Evolutionary conservation across 2,329 filamentous ascomycete genomes (phyloP).

Genomic region (Alternaria sp.): DNA sequence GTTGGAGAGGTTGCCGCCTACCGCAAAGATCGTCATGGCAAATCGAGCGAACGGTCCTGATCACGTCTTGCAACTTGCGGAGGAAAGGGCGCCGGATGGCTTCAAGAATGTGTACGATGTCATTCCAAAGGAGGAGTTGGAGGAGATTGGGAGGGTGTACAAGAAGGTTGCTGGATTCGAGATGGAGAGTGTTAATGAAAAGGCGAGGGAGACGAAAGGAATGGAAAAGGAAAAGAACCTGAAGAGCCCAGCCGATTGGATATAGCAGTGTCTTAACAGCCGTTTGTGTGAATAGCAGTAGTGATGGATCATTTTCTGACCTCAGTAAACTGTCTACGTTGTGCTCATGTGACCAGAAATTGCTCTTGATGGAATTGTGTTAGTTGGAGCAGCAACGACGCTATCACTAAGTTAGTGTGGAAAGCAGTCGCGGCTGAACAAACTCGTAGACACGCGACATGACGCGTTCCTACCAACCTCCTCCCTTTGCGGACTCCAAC

Average conservation of each 20-base stretch:
- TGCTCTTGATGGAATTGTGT: background rate
- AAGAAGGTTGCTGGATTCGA: constrained; percentile 59
- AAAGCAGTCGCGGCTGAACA: background rate
- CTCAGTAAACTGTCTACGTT: background rate
- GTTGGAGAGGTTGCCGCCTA: constrained; percentile 52
- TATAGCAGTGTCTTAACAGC: constrained; percentile 11
- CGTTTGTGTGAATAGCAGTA: background rate
- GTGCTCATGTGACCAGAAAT: background rate
- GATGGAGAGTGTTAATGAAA: constrained; percentile 55
- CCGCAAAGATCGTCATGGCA: constrained; percentile 58
- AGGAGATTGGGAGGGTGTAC: constrained; percentile 47
- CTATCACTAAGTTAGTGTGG: background rate
- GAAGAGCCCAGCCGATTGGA: constrained; percentile 34
- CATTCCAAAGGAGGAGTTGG: constrained; percentile 53
- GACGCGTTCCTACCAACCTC: background rate
- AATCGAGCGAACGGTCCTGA: constrained; percentile 59
- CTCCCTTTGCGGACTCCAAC: background rate
- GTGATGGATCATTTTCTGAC: background rate
- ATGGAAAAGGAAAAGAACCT: constrained; percentile 23
- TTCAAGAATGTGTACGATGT: constrained; percentile 54
- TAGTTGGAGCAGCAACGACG: too few relatives aligned
- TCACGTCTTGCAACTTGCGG: constrained; percentile 57
- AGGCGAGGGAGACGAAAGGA: constrained; percentile 50
- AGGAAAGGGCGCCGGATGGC: constrained; percentile 55
- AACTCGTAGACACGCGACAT: background rate